Conservation (phyloP, 768 basidiomycete genomes). For the Xerocomus brunneocitrinus region DNA sequence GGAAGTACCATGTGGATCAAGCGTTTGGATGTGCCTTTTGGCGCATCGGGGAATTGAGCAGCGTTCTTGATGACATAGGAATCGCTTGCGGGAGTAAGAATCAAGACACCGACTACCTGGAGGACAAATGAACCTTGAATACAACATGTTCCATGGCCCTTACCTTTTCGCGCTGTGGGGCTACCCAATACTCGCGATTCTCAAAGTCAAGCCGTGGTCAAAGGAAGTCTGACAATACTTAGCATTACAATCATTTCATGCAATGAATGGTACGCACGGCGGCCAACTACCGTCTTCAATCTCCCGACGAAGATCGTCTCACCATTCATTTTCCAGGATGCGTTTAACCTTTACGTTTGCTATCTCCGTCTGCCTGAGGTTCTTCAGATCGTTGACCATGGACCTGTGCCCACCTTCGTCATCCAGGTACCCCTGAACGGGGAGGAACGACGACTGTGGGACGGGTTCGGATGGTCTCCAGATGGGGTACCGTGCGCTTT, state of each 20-base stretch:
- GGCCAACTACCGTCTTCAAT: too few species aligned
- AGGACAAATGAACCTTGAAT: constrained; percentile 34
- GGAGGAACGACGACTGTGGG: too few species aligned
- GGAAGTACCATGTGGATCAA: constrained; percentile 47
- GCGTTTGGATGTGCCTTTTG: constrained; percentile 50
- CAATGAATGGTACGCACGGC: too few species aligned
- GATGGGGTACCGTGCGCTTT: too few species aligned
- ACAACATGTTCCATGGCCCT: background rate
- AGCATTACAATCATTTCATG: too few species aligned
- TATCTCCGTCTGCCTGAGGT: constrained; percentile 53
- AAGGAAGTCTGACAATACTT: constrained; percentile 34
- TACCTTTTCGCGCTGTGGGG: constrained; percentile 30
- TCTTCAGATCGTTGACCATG: constrained; percentile 55
- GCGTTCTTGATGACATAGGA: constrained; percentile 56
- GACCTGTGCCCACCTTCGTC: constrained; percentile 33
- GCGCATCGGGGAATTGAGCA: constrained; percentile 48
- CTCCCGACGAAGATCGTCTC: too few species aligned
- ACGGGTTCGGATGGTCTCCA: too few species aligned
- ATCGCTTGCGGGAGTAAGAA: constrained; percentile 35
- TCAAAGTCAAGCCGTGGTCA: constrained; percentile 52
- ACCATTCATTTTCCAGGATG: constrained; percentile 16
- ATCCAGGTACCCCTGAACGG: constrained; percentile 2
- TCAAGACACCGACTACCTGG: constrained; percentile 3
- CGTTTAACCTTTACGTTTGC: constrained; percentile 48
- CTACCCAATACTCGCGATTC: constrained; percentile 57